phyloP scores from a whole-genome alignment of 176 grass and related monocot genomes.

The Pontederia paniculata region DNA sequence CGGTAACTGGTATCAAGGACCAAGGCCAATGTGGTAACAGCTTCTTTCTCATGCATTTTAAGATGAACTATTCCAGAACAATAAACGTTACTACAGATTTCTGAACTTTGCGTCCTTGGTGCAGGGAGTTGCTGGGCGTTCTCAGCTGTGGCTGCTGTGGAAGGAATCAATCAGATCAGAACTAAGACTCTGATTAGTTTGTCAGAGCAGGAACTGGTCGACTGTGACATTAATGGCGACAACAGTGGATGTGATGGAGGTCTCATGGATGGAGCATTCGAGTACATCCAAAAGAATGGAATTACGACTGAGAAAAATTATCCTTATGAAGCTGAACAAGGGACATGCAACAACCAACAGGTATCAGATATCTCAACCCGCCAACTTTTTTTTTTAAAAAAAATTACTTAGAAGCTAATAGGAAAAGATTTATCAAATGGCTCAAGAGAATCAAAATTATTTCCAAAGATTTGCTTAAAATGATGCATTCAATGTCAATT shows the following conservation, averaged over 20 bases:
- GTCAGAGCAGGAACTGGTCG: slow-evolving; percentile 79
- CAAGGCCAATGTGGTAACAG: slow-evolving; percentile 64
- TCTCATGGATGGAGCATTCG: slow-evolving; percentile 59
- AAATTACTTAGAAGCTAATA: neutral
- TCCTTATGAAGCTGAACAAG: slow-evolving; percentile 39
- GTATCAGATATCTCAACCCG: slow-evolving; percentile 10
- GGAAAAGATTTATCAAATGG: too few relatives aligned
- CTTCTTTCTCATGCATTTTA: neutral
- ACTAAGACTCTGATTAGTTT: slow-evolving; percentile 41
- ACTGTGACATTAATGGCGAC: slow-evolving; percentile 40
- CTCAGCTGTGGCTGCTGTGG: slow-evolving; percentile 49
- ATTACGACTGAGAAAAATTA: slow-evolving; percentile 57
- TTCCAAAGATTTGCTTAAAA: too few relatives aligned
- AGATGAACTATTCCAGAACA: neutral
- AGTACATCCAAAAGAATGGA: slow-evolving; percentile 54
- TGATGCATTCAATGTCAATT: too few relatives aligned
- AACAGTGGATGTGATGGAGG: slow-evolving; percentile 57
- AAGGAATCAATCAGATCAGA: slow-evolving; percentile 78
- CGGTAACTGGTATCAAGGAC: slow-evolving; percentile 62
- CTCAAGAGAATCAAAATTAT: too few relatives aligned
- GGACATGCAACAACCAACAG: slow-evolving; percentile 30
- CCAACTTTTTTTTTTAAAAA: neutral
- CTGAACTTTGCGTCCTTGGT: neutral
- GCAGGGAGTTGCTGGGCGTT: slow-evolving; percentile 88
- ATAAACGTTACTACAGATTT: neutral